Base-by-base conservation (phyloP, 177 flowering plant species). In the Vitis hybrid region DNA sequence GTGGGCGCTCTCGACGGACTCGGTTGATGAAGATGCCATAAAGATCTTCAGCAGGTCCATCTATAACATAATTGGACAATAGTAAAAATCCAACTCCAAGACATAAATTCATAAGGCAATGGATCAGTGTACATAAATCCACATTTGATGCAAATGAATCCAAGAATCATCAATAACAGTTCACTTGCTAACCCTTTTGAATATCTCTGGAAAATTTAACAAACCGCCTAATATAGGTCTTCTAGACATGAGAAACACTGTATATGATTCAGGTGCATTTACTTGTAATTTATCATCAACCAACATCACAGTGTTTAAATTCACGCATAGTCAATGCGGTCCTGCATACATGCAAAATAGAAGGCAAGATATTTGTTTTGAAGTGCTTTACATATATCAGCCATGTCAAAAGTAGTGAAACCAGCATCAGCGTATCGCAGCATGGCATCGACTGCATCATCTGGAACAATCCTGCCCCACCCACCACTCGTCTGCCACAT, bases 41-140 rank as follows among this genome's bases (percentile, higher is more conserved):
- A 20, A 93, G 81, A 88, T 95, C 99, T 83, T 95, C 99, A 13
- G 99, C 96, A 49, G 99, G 98, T 14, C 98, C 98, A 88, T 95
- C 99, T 95, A 76, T 65, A 67, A 59, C 50, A 60, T 13, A 11
- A 51, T 28, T 7, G 51, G 12, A 20, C n/a, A 50, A 50, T 15
- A 53, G 28, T 22, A 28, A 44, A 11, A n/a, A 11, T 9, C 13
- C 12, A 15, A 56, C 53, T 19, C 33, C 22, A 0, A 20, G 61
- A 50, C 7, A 31, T 20, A 65, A 50, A 20, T 50, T 50, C 31
- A 8, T 20, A 51, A 19, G 20, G 28, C 22, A 58, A 19, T 18
- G 28, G 12, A 19, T 4, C 11, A 3, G 11, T 51, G 22, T 55
- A 11, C 56, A 65, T 19, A 22, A 18, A 64, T 64, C 65, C 47